These are phyloP conservation scores for Talaromyces sp. DNA, from an alignment of 2,329 filamentous ascomycete genomes.

Conservation along the genomic window DNA sequence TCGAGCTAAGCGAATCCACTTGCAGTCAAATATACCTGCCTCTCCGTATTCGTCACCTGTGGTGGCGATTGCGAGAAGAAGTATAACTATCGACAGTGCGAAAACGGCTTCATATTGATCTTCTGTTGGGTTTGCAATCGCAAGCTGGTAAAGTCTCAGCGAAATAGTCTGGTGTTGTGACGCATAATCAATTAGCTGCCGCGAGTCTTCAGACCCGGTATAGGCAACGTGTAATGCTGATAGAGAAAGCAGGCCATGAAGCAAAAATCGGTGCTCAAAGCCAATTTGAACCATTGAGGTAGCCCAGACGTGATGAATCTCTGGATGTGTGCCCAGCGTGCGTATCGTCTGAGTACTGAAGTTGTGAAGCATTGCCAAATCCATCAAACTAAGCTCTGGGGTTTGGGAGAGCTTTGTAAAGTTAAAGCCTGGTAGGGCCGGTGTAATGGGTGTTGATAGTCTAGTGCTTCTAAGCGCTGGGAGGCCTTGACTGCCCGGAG, in stretches of 20 bases:
- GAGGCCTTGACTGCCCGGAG: background rate
- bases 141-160: conserved; percentile 7
- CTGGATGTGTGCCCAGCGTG: background rate
- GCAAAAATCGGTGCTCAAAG: conserved; percentile 21
- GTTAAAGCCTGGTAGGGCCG: background rate
- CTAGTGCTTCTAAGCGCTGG: background rate
- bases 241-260: conserved; percentile 22
- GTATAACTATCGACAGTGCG: conserved; percentile 5
- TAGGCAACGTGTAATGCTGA: conserved; percentile 19
- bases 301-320: conserved; percentile 18
- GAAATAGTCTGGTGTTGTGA: conserved; percentile 5
- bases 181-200: conserved; percentile 5
- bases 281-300: conserved; percentile 19
- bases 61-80: background rate
- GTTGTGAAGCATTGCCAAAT: conserved; percentile 35
- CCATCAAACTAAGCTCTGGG: conserved; percentile 12
- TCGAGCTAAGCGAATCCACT: conserved; percentile 10
- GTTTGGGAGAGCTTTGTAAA: conserved; percentile 1
- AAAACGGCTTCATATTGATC: conserved; percentile 8
- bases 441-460: background rate
- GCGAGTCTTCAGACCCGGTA: background rate
- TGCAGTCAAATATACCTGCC: conserved; percentile 5
- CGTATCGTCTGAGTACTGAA: conserved; percentile 25
- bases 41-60: conserved; percentile 4
- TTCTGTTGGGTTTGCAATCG: background rate